A percentile compares a stretch with the other conserved stretches of the same genome.
Conservation (phyloP, 176 grass and related monocot species). For the Elaeis guineensis region DNA sequence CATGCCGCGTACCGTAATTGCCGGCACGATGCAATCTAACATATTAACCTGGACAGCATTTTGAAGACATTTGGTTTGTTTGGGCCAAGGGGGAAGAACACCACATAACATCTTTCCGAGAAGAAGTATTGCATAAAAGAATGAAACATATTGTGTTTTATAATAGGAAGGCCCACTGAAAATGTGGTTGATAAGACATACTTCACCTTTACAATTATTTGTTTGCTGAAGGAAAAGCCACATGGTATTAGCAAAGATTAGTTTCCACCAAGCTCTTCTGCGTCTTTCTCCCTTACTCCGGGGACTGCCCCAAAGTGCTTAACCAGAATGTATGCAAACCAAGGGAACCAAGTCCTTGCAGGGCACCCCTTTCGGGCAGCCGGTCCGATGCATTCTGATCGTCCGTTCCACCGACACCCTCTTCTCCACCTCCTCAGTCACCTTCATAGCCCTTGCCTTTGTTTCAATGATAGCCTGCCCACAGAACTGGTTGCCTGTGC, state of each 20-base stretch:
- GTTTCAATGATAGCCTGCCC: constrained; percentile 98
- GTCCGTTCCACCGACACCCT: constrained; percentile 45
- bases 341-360: constrained; percentile 74
- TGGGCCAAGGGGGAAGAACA: too few relatives aligned
- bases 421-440: constrained; percentile 69
- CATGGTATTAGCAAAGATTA: neutral
- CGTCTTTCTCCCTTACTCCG: constrained; percentile 60
- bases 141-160: too few relatives aligned
- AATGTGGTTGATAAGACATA: too few relatives aligned
- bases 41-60: too few relatives aligned
- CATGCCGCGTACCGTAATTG: too few relatives aligned
- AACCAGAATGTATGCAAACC: constrained; percentile 64
- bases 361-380: constrained; percentile 68
- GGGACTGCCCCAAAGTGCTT: constrained; percentile 58
- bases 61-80: too few relatives aligned
- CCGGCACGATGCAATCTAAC: too few relatives aligned
- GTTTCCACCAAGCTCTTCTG: constrained; percentile 9
- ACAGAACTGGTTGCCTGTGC: constrained; percentile 96
- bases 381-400: constrained; percentile 84
- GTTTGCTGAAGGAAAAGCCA: too few relatives aligned
- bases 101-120: too few relatives aligned
- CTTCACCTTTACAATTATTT: too few relatives aligned
- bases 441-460: constrained; percentile 70
- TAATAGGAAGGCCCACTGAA: too few relatives aligned
- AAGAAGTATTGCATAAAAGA: too few relatives aligned